Conservation (phyloP, 2,329 filamentous ascomycete species). For the Talaromyces sp. region DNA sequence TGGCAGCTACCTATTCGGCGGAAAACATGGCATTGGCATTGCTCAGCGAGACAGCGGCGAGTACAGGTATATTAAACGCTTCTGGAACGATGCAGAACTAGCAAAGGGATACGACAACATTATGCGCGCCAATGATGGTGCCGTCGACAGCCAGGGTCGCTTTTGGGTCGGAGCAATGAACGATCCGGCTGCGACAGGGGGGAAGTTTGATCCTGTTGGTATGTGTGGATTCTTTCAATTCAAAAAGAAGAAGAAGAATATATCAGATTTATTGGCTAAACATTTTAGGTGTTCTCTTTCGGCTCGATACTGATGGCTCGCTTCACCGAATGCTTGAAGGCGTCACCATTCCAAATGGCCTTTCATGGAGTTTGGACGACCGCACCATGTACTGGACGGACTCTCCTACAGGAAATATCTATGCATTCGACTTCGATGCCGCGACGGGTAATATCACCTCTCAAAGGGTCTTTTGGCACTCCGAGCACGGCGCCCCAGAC, state of each 20-base stretch:
- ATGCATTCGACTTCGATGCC: slow-evolving; percentile 63
- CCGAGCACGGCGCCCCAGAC: slow-evolving; percentile 57
- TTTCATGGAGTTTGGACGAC: slow-evolving; percentile 66
- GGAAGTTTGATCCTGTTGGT: slow-evolving; percentile 67
- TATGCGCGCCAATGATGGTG: slow-evolving; percentile 66
- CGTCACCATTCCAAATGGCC: slow-evolving; percentile 72
- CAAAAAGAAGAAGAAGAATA: background rate
- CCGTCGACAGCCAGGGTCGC: slow-evolving; percentile 65
- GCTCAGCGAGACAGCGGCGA: background rate
- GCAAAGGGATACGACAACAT: slow-evolving; percentile 16
- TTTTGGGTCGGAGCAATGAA: slow-evolving; percentile 46
- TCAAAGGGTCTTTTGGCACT: slow-evolving; percentile 62
- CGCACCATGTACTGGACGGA: slow-evolving; percentile 73
- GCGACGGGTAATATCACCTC: slow-evolving; percentile 55
- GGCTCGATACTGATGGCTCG: slow-evolving; percentile 56
- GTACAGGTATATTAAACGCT: slow-evolving; percentile 6
- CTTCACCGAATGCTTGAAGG: slow-evolving; percentile 52
- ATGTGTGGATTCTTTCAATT: slow-evolving; percentile 47
- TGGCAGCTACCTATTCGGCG: slow-evolving; percentile 61
- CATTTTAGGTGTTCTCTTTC: slow-evolving; percentile 59
- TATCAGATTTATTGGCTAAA: slow-evolving; percentile 14
- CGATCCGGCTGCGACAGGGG: slow-evolving; percentile 5
- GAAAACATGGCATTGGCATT: slow-evolving; percentile 68
- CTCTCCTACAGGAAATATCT: slow-evolving; percentile 61
- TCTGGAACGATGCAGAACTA: slow-evolving; percentile 6